Evolutionary conservation across 345 rosid genomes (phyloP).

Genomic region (Eutrema yunnanense): DNA sequence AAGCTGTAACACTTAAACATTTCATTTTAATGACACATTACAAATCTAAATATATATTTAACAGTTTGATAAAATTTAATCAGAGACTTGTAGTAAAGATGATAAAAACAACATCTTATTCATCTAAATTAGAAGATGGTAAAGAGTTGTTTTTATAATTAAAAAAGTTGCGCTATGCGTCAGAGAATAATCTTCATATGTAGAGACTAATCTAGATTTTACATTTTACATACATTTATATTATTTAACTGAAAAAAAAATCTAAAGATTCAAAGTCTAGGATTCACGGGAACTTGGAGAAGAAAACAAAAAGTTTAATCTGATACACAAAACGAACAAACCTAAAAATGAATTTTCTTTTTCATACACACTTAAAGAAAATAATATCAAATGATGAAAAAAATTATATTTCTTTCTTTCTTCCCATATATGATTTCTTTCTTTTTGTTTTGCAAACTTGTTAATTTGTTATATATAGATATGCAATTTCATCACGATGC

Average conservation of each 20-base stretch:
- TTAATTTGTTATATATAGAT: not conserved
- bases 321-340: not conserved
- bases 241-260: too few species aligned
- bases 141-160: not conserved
- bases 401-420: not conserved
- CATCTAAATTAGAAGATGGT: not conserved
- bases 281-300: not conserved
- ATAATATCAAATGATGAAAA: not conserved
- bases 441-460: not conserved
- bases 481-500: not conserved
- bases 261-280: too few species aligned
- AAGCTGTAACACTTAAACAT: too few species aligned
- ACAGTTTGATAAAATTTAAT: too few species aligned
- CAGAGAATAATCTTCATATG: not conserved
- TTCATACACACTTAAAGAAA: not conserved
- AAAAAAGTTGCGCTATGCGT: not conserved
- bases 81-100: not conserved
- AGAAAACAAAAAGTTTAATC: not conserved
- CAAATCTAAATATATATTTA: not conserved
- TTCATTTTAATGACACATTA: not conserved
- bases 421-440: not conserved
- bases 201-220: not conserved
- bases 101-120: not conserved
- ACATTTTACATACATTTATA: too few species aligned
- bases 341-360: not conserved